Percentiles rank a stretch among this genome's conserved stretches.
phyloP scores from a whole-genome alignment of 148 eudicot species.

The Suaeda aralocaspica region DNA sequence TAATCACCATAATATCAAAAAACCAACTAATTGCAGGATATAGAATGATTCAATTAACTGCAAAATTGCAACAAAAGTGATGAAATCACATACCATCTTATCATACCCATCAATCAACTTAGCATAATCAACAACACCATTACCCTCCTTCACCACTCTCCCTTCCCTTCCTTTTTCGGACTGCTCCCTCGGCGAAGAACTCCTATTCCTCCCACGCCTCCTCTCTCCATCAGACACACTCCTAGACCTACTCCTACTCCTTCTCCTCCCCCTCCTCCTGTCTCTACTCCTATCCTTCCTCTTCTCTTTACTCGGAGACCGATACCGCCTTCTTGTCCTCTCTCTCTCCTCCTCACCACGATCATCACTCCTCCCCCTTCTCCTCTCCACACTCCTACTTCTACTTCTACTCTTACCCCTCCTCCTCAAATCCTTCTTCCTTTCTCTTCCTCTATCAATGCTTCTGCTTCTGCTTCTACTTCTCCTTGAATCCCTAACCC shows the following conservation, averaged over 20 bases:
- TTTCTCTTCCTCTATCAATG: conserved; percentile 18
- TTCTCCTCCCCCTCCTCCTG: conserved; percentile 31
- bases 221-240: conserved; percentile 14
- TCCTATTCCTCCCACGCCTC: conserved; percentile 32
- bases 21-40: background rate
- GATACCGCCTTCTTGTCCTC: conserved; percentile 23
- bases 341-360: conserved; percentile 27
- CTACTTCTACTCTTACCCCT: conserved; percentile 30
- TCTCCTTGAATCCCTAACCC: conserved; percentile 26
- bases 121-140: conserved; percentile 49
- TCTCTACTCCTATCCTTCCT: conserved; percentile 22
- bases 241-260: conserved; percentile 35
- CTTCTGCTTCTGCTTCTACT: conserved; percentile 21
- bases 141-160: conserved; percentile 31
- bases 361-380: conserved; percentile 10
- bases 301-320: conserved; percentile 26
- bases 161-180: conserved; percentile 29
- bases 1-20: background rate
- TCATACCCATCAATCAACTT: conserved; percentile 64
- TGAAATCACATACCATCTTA: conserved; percentile 48
- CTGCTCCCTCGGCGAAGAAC: conserved; percentile 33
- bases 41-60: background rate
- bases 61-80: background rate
- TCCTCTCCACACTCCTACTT: conserved; percentile 23
- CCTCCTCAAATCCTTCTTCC: conserved; percentile 20